These are phyloP conservation scores for Tetrapyrgos nigripes DNA, from an alignment of 1,284 basidiomycete species.

Conservation along the genomic window DNA sequence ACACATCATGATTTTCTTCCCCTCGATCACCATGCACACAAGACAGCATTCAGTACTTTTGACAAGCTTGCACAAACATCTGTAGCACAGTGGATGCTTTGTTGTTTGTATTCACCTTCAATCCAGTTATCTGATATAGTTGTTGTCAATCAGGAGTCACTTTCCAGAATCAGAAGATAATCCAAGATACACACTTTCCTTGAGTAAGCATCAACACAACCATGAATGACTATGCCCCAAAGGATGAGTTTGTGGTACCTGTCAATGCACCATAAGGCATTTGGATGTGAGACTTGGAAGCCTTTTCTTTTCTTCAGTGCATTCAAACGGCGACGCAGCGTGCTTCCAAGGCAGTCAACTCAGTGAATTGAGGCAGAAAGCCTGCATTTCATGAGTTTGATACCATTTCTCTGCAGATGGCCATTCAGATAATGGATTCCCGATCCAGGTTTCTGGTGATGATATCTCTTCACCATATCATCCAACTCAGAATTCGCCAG, in stretches of 20 bases:
- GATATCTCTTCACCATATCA: background rate
- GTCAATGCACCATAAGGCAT: too few relatives aligned
- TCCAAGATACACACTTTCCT: slow-evolving; percentile 36
- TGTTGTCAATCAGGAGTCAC: background rate
- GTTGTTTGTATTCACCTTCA: slow-evolving; percentile 46
- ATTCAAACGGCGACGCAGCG: background rate
- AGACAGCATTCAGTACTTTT: slow-evolving; percentile 38
- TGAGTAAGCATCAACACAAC: slow-evolving; percentile 49
- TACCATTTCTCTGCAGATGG: background rate
- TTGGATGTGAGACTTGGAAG: slow-evolving; percentile 42
- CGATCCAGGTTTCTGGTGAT: background rate
- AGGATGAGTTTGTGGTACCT: slow-evolving; percentile 56
- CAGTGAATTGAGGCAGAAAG: background rate
- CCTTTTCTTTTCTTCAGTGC: background rate
- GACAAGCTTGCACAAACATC: slow-evolving; percentile 37
- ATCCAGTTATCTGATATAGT: slow-evolving; percentile 33
- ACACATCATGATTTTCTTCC: slow-evolving; percentile 40
- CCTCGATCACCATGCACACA: slow-evolving; percentile 45
- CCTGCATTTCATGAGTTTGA: background rate
- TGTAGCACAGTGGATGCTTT: slow-evolving; percentile 42
- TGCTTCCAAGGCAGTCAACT: slow-evolving; percentile 6
- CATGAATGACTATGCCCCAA: slow-evolving; percentile 60
- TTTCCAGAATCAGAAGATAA: background rate
- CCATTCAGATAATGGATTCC: slow-evolving; percentile 9
- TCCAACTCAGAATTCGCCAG: slow-evolving; percentile 9